Conservation (phyloP, 78 protist species). For the Dictyostelium purpureum region DNA sequence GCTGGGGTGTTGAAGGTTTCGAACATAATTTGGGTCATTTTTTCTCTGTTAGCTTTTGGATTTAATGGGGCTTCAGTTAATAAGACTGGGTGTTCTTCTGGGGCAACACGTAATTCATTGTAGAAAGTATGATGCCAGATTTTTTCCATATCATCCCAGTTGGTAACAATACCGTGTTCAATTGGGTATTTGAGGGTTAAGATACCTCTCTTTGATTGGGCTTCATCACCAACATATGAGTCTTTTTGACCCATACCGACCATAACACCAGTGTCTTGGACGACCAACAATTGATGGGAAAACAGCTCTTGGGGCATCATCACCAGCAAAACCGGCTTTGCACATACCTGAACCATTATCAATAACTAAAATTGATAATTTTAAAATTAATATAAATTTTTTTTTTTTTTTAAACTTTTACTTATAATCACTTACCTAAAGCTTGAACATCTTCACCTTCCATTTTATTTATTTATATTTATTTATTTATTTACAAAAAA, state of each 20-base stretch:
- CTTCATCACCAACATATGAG: conserved; percentile 34
- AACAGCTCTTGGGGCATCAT: no score
- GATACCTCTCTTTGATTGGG: conserved; percentile 63
- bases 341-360: no score
- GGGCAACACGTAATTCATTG: conserved; percentile 10
- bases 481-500: no score
- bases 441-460: background rate
- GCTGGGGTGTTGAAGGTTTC: conserved; percentile 96
- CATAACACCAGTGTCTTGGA: conserved; percentile 81
- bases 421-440: no score
- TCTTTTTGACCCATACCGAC: conserved; percentile 88
- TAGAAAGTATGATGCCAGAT: conserved; percentile 38
- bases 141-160: conserved; percentile 47
- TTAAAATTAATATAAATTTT: background rate
- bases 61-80: conserved; percentile 89
- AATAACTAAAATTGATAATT: no score
- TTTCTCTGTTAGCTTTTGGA: conserved; percentile 87
- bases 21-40: conserved; percentile 87
- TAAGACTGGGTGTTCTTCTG: conserved; percentile 87
- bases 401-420: no score
- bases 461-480: background rate
- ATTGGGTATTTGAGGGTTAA: conserved; percentile 79
- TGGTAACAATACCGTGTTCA: conserved; percentile 34
- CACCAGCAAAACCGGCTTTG: no score
- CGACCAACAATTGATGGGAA: no score